Base-by-base conservation (phyloP, 2,329 filamentous ascomycete species). In the Akanthomyces muscarius region DNA sequence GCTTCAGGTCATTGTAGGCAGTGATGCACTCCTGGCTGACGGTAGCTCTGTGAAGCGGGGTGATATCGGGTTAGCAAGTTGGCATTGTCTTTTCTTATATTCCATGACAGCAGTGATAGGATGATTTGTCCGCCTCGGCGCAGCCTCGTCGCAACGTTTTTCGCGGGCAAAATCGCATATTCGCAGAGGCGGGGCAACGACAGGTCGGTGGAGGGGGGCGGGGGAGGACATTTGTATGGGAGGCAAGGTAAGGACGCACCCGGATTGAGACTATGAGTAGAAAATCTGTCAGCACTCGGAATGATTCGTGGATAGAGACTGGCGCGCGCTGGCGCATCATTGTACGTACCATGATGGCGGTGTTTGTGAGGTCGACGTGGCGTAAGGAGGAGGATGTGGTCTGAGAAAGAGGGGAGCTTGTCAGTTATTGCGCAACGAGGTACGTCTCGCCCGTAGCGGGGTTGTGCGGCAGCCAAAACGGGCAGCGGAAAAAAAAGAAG, bases 1-100 rank as follows among this genome's bases (percentile, higher is more conserved):
- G 87, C 86, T 94, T 94, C 69, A 94, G 85, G 70, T 93, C 88
- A 78, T 93, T 92, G 85, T 89, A 94, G 65, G 81, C 77, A 69
- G 76, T 75, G 75, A 86, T 85, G 84, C 89, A 92, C 65, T 93
- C 89, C 74, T 85, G 83, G 68, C 84, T 80, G 72, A 92, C 87
- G 75, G 83, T 83, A 70, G 89, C 89, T 84, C 89, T 92, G 77
- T 48, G 7, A 28, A 30, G 25, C 4, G 16, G 36, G 5, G 4
- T 25, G 11, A 18, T 30, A 18, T 47, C 25, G 38, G 14, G 45
- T 63, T 58, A 63, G 61, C 18, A 18, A 25, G 18, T 21, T 55
- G 10, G 25, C n/a, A 18, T 41, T 10, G 4, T 25, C 6, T 55
- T 23, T 25, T 42, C 41, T 25, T 6, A 10, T 25, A 38, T 51